Evolutionary conservation across 179 eudicot species (phyloP).

Genomic region (Vitellaria paradoxa): DNA sequence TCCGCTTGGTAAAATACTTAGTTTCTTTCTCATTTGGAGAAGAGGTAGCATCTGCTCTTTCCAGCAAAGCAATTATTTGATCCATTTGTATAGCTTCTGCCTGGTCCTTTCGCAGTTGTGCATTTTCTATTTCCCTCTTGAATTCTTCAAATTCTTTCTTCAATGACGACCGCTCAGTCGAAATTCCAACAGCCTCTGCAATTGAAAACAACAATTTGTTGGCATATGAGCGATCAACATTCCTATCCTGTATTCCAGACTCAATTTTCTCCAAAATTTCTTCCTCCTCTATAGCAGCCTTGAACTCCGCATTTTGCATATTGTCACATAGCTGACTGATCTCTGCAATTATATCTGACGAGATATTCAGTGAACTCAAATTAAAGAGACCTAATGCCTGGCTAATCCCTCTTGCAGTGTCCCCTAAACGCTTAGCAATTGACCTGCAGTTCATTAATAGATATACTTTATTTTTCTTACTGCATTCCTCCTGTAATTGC

Average conservation of each 20-base stretch:
- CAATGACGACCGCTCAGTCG: constrained; percentile 30
- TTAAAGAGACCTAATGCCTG: constrained; percentile 30
- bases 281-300: constrained; percentile 37
- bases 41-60: constrained; percentile 40
- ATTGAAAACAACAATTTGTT: constrained; percentile 34
- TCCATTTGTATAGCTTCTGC: constrained; percentile 56
- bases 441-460: constrained; percentile 36
- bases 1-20: constrained; percentile 30
- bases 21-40: constrained; percentile 31
- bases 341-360: constrained; percentile 22
- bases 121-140: constrained; percentile 38
- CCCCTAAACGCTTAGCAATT: constrained; percentile 26
- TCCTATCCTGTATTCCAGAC: constrained; percentile 40
- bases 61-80: constrained; percentile 40
- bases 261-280: constrained; percentile 42
- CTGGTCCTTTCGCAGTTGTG: constrained; percentile 32
- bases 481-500: constrained; percentile 31
- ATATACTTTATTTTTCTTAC: constrained; percentile 31
- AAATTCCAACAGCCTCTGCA: constrained; percentile 40
- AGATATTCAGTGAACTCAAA: constrained; percentile 30
- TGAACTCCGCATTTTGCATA: constrained; percentile 36
- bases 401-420: constrained; percentile 32
- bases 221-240: constrained; percentile 37
- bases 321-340: constrained; percentile 21
- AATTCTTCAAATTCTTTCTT: constrained; percentile 44